Conservation (phyloP, 352 stramenopile species). For the Elongisporangium prolatum region DNA sequence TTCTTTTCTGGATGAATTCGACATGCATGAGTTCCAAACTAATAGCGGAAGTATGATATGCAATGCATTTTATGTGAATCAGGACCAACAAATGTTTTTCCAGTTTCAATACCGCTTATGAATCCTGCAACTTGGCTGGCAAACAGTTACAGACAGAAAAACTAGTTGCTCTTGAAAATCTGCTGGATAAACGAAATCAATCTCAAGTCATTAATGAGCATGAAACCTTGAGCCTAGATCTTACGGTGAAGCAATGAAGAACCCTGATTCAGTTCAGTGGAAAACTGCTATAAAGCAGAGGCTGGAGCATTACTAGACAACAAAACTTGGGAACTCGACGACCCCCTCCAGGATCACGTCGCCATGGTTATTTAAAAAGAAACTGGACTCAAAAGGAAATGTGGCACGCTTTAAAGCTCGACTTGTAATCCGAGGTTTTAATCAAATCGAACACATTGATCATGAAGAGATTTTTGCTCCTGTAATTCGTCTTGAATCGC, state of each 20-base stretch:
- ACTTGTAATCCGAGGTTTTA: constrained; percentile 9
- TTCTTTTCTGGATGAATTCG: too few relatives aligned
- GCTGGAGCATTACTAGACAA: constrained; percentile 3
- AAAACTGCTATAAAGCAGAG: constrained; percentile 10
- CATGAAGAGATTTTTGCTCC: constrained; percentile 12
- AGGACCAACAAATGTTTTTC: not conserved
- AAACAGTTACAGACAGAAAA: constrained; percentile 6
- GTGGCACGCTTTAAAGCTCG: constrained; percentile 9
- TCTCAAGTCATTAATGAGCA: constrained; percentile 2
- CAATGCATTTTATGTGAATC: not conserved
- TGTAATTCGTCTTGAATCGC: constrained; percentile 12
- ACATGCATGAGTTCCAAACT: too few relatives aligned
- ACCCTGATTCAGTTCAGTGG: constrained; percentile 5
- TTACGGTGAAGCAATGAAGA: not conserved
- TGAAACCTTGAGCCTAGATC: constrained; percentile 6
- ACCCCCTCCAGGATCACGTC: constrained; percentile 7
- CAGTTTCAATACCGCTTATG: constrained; percentile 2
- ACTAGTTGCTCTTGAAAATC: constrained; percentile 10
- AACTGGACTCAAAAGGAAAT: constrained; percentile 7
- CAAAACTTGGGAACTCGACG: constrained; percentile 5
- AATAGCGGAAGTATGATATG: not conserved
- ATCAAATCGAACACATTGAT: constrained; percentile 9
- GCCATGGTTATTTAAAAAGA: constrained; percentile 12
- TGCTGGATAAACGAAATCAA: constrained; percentile 3
- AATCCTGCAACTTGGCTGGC: not conserved